phyloP scores from a whole-genome alignment of 1,284 basidiomycete genomes.

The Microbotryum saponariae region DNA sequence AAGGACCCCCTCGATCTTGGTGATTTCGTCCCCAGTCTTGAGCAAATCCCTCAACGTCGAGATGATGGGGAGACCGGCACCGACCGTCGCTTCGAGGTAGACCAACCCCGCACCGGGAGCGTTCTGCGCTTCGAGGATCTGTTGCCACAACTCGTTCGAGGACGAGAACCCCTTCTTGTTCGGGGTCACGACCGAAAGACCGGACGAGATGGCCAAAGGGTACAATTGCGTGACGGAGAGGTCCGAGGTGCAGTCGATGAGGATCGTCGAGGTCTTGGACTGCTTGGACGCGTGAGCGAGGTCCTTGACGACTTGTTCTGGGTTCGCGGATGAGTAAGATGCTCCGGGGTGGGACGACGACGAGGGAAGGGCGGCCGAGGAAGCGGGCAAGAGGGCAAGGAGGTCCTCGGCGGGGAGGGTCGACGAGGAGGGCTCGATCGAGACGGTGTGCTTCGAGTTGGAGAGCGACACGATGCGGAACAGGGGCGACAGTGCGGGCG shows the following conservation, averaged over 20 bases:
- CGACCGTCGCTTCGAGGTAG: constrained; percentile 89
- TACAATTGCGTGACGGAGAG: constrained; percentile 76
- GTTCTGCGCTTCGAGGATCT: constrained; percentile 54
- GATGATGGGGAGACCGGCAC: constrained; percentile 88
- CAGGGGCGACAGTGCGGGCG: constrained; percentile 52
- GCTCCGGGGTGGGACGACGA: constrained; percentile 26
- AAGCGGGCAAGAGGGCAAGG: constrained; percentile 32
- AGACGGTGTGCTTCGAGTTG: constrained; percentile 55
- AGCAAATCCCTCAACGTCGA: constrained; percentile 86
- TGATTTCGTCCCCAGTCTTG: constrained; percentile 75
- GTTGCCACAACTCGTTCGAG: constrained; percentile 60
- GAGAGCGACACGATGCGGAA: constrained; percentile 64
- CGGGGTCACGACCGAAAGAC: constrained; percentile 85
- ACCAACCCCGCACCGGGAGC: constrained; percentile 57
- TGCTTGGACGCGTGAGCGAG: constrained; percentile 42
- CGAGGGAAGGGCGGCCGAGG: constrained; percentile 19
- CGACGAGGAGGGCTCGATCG: constrained; percentile 22
- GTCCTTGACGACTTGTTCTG: constrained; percentile 45
- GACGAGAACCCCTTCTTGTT: constrained; percentile 97
- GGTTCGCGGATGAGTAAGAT: constrained; percentile 38
- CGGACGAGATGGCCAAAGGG: constrained; percentile 67
- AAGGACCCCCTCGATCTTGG: constrained; percentile 61
- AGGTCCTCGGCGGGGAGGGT: constrained; percentile 23
- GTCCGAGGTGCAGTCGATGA: constrained; percentile 92
- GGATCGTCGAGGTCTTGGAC: constrained; percentile 50